Evolutionary conservation across 2,329 filamentous ascomycete species (phyloP), one percentile per base, ranked within the genome.

Genomic region (Exophiala calicioides): DNA sequence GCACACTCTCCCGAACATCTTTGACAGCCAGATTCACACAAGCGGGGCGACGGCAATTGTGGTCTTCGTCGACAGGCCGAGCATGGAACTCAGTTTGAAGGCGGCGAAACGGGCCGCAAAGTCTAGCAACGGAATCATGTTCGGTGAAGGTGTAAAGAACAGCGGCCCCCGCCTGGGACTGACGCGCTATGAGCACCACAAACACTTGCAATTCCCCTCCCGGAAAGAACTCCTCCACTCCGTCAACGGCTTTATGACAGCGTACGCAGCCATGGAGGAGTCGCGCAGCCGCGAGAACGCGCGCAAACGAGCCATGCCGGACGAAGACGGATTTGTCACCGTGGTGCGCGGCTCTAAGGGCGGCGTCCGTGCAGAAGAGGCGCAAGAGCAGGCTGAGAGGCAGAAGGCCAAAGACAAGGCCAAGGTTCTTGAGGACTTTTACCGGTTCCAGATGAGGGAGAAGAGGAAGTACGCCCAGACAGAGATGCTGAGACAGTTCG

Each of bases 251-350:
- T 97, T 90, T 73, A 95, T 97, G 77, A 78, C 80, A 16, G 75
- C 82, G n/a, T 97, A 90, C 71, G 66, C 68, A 19, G 67, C 86
- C 76, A 71, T 79, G 63, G 71, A 88, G 75, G 70, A 86, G 79
- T 75, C 81, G 67, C 69, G 84, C 75, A 68, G 84, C 74, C 58
- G 77, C 62, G 56, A 83, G 72, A 70, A 77, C 74, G 63, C 85
- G 70, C 63, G 79, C 44, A 72, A 85, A 52, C 82, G 88, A 51
- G 85, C 86, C 58, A 84, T 89, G 60, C 89, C 91, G 0, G 93
- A 98, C 66, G 90, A 89, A 62, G 93, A 98, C 66, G 93, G 93
- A 2, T 98, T 98, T 65, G 79, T 97, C 37, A 97, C 90, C 3
- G 93, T 98, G 18, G 86, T 84, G 1, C 79, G 87, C 44, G 90